phyloP scores from a whole-genome alignment of 2,329 filamentous ascomycete genomes.

The Fusarium longipes region DNA sequence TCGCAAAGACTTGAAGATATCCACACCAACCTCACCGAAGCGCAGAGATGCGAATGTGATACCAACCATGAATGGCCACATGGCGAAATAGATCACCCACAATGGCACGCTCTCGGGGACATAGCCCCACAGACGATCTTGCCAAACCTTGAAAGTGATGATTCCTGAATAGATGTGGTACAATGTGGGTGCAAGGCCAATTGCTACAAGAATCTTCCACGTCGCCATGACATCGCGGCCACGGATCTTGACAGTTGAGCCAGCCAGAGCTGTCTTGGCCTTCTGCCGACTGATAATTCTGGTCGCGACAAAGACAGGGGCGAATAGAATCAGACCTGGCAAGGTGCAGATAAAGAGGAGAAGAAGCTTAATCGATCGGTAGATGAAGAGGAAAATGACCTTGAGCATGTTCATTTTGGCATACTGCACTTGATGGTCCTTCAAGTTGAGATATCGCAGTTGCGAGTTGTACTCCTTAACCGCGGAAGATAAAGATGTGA shows the following conservation, averaged over 20 bases:
- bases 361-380: constrained; percentile 80
- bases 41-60: constrained; percentile 94
- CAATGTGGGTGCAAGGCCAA: constrained; percentile 83
- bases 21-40: constrained; percentile 98
- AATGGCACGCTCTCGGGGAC: constrained; percentile 84
- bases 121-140: constrained; percentile 84
- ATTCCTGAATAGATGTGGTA: constrained; percentile 84
- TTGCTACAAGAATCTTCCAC: constrained; percentile 91
- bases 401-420: constrained; percentile 82
- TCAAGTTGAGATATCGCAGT: constrained; percentile 85
- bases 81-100: constrained; percentile 78
- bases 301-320: constrained; percentile 85
- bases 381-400: constrained; percentile 81
- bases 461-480: constrained; percentile 89
- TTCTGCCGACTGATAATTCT: constrained; percentile 86
- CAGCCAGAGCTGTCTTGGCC: constrained; percentile 84
- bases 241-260: constrained; percentile 88
- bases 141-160: constrained; percentile 80
- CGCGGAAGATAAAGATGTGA: constrained; percentile 77
- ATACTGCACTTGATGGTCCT: constrained; percentile 95
- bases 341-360: constrained; percentile 84
- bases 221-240: constrained; percentile 92
- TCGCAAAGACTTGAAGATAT: constrained; percentile 93
- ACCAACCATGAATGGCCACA: constrained; percentile 83
- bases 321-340: constrained; percentile 87